Evolutionary conservation across 306 rosid genomes (phyloP).

Genomic region (Trifolium repens): DNA sequence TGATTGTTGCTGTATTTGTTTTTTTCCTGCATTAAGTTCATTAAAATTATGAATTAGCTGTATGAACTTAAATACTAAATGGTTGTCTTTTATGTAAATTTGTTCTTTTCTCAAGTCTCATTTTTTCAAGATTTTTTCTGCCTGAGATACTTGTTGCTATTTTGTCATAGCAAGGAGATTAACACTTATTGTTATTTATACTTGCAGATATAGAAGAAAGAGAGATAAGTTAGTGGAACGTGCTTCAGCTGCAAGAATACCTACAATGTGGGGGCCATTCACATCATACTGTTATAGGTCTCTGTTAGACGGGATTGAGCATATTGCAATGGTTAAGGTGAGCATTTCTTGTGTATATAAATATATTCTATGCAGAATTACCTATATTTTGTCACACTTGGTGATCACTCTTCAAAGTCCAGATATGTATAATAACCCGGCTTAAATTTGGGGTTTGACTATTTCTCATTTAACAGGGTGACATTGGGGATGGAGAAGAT

Average conservation of each 20-base stretch:
- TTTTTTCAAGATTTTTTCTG: background rate
- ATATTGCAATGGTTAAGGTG: slow-evolving; percentile 99
- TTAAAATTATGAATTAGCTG: too few relatives aligned
- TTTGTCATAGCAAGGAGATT: slow-evolving; percentile 29
- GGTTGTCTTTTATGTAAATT: background rate
- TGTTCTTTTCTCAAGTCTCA: background rate
- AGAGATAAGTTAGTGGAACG: slow-evolving; percentile 73
- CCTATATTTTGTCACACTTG: background rate
- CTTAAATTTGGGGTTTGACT: background rate
- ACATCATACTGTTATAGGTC: slow-evolving; percentile 81
- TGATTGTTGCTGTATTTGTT: too few relatives aligned
- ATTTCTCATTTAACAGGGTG: slow-evolving; percentile 65
- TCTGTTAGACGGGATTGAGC: slow-evolving; percentile 86
- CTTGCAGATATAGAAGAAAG: slow-evolving; percentile 87
- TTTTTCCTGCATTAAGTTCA: too few relatives aligned
- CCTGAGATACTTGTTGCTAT: slow-evolving; percentile 23
- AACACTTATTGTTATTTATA: slow-evolving; percentile 27
- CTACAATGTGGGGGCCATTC: slow-evolving; percentile 97
- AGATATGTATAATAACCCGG: background rate
- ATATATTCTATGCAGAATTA: background rate
- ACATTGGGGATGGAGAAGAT: slow-evolving; percentile 85
- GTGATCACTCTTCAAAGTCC: slow-evolving; percentile 3
- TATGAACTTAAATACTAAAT: background rate
- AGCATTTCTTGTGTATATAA: slow-evolving; percentile 31
- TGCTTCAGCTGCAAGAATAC: slow-evolving; percentile 77